These are phyloP conservation scores for Theileria parva DNA, from an alignment of 169 alveolate species.

Conservation along the genomic window DNA sequence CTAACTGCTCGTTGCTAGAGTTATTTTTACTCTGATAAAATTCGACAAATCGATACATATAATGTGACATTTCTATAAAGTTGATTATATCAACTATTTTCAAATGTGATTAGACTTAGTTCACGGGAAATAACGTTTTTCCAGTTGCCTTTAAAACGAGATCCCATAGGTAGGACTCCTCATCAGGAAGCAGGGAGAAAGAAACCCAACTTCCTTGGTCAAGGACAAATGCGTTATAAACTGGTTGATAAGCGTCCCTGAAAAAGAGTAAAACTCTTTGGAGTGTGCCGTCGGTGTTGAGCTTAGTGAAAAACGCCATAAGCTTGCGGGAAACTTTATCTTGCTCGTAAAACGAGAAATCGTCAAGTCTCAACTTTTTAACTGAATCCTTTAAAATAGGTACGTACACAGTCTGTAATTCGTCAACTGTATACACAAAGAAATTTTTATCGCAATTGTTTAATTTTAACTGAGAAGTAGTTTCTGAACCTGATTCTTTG, in stretches of 20 bases:
- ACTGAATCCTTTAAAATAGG: neutral
- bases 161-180: neutral
- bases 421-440: neutral
- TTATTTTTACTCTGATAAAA: neutral
- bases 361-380: neutral
- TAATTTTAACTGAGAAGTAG: neutral
- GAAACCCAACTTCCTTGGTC: neutral
- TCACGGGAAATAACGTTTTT: neutral
- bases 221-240: neutral
- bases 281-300: neutral
- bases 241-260: neutral
- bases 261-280: neutral
- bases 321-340: neutral
- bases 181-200: neutral
- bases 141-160: neutral
- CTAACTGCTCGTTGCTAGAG: neutral
- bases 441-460: neutral
- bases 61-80: neutral
- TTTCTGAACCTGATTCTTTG: neutral
- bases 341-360: neutral
- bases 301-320: neutral
- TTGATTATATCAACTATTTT: neutral
- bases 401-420: neutral
- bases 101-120: neutral
- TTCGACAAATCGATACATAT: neutral